phyloP scores from a whole-genome alignment of 2,329 filamentous ascomycete genomes.

The Colletotrichum scovillei region DNA sequence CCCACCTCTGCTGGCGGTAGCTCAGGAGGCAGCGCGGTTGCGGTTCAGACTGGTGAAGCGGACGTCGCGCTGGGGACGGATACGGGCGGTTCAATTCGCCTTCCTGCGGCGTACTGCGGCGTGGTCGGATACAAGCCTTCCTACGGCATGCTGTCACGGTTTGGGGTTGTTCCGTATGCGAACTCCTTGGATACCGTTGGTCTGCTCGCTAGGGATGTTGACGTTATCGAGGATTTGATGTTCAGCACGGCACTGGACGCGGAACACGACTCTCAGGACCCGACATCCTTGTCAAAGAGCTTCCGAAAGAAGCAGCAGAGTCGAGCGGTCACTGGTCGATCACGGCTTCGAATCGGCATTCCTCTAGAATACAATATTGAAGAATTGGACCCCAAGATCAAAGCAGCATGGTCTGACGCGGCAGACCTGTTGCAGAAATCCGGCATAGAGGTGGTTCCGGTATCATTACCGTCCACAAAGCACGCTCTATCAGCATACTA shows the following conservation, averaged over 20 bases:
- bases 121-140: constrained; percentile 90
- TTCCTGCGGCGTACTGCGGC: constrained; percentile 89
- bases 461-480: constrained; percentile 85
- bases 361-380: constrained; percentile 87
- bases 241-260: constrained; percentile 60
- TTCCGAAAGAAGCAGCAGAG: constrained; percentile 64
- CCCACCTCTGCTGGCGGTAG: constrained; percentile 83
- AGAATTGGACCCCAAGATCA: constrained; percentile 79
- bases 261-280: constrained; percentile 76
- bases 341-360: constrained; percentile 63
- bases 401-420: constrained; percentile 74
- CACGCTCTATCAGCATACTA: constrained; percentile 95
- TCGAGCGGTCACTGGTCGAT: constrained; percentile 24
- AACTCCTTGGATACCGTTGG: constrained; percentile 95
- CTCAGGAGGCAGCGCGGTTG: constrained; percentile 92
- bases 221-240: constrained; percentile 62
- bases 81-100: constrained; percentile 87
- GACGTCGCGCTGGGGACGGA: constrained; percentile 86
- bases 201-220: constrained; percentile 70
- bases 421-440: constrained; percentile 68
- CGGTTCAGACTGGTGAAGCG: constrained; percentile 72
- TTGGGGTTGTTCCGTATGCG: constrained; percentile 90
- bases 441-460: constrained; percentile 79
- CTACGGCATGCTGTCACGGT: constrained; percentile 87
- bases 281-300: constrained; percentile 72